A percentile compares a stretch with the other conserved stretches of the same genome.
Evolutionary conservation across 1,284 basidiomycete genomes (phyloP).

Genomic region (Exobasidium rhododendri): DNA sequence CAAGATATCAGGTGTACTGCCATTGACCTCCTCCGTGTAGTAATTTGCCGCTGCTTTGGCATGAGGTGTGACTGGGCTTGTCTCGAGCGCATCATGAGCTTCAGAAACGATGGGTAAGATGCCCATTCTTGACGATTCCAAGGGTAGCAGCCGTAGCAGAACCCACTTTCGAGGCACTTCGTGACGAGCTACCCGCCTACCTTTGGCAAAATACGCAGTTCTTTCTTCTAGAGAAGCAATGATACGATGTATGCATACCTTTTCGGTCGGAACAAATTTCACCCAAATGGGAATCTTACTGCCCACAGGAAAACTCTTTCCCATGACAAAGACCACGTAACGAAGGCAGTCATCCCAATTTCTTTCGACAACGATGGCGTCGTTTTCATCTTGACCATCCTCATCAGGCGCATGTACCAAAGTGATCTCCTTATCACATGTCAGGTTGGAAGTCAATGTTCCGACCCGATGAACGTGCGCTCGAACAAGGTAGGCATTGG

Average conservation of each 20-base stretch:
- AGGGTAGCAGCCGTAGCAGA: conserved; percentile 64
- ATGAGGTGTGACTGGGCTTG: conserved; percentile 57
- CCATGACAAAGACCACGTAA: conserved; percentile 73
- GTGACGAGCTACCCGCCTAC: conserved; percentile 66
- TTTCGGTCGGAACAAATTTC: conserved; percentile 77
- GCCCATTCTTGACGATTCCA: conserved; percentile 17
- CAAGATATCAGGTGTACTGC: conserved; percentile 51
- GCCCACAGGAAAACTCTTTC: conserved; percentile 66
- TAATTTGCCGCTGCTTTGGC: conserved; percentile 30
- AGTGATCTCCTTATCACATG: conserved; percentile 69
- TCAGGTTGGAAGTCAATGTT: conserved; percentile 71
- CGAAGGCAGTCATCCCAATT: conserved; percentile 90
- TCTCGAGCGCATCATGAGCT: conserved; percentile 54
- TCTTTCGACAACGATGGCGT: conserved; percentile 79
- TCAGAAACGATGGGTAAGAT: conserved; percentile 69
- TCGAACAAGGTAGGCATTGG: conserved; percentile 74
- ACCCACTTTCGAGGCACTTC: conserved; percentile 69
- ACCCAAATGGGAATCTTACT: conserved; percentile 76
- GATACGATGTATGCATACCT: conserved; percentile 77
- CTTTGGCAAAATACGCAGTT: conserved; percentile 60
- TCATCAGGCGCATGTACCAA: conserved; percentile 69
- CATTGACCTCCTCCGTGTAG: conserved; percentile 21
- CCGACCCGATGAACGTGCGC: conserved; percentile 81
- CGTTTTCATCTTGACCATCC: conserved; percentile 65
- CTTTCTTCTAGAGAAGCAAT: conserved; percentile 69